Percentiles rank a stretch among this genome's conserved stretches.
These are phyloP conservation scores for Penicillium paradoxum DNA, from an alignment of 495 filamentous ascomycete species.

Conservation along the genomic window DNA sequence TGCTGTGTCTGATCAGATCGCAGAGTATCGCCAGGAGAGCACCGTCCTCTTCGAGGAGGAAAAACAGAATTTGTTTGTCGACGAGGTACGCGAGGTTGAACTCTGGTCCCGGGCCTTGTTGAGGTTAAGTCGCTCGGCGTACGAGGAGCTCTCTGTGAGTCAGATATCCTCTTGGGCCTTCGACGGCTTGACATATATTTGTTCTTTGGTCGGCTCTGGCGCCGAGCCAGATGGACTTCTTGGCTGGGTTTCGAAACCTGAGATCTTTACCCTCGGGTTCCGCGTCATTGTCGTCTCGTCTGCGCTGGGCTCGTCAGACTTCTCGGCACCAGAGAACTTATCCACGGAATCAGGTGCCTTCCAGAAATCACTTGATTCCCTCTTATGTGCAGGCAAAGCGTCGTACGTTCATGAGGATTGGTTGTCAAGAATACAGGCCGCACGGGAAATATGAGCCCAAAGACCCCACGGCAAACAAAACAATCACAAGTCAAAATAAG, in stretches of 20 bases:
- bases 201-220: slow-evolving; percentile 18
- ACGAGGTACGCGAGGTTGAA: slow-evolving; percentile 64
- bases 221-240: slow-evolving; percentile 54
- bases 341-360: not conserved
- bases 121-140: slow-evolving; percentile 20
- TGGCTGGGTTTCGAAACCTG: slow-evolving; percentile 68
- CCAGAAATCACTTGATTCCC: not conserved
- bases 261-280: slow-evolving; percentile 63
- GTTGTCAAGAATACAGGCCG: slow-evolving; percentile 14
- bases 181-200: slow-evolving; percentile 50
- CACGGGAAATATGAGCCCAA: not conserved
- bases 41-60: slow-evolving; percentile 78
- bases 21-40: slow-evolving; percentile 53
- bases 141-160: slow-evolving; percentile 19
- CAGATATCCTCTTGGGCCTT: slow-evolving; percentile 50
- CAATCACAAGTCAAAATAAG: not conserved
- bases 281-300: slow-evolving; percentile 43
- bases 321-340: slow-evolving; percentile 19
- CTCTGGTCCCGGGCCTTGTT: slow-evolving; percentile 55
- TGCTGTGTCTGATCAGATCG: slow-evolving; percentile 45
- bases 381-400: not conserved
- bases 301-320: slow-evolving; percentile 41
- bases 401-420: slow-evolving; percentile 16
- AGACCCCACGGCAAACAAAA: not conserved
- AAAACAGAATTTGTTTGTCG: slow-evolving; percentile 86